These are phyloP conservation scores for Podospora sp. DNA, from an alignment of 495 filamentous ascomycete genomes.

Conservation along the genomic window DNA sequence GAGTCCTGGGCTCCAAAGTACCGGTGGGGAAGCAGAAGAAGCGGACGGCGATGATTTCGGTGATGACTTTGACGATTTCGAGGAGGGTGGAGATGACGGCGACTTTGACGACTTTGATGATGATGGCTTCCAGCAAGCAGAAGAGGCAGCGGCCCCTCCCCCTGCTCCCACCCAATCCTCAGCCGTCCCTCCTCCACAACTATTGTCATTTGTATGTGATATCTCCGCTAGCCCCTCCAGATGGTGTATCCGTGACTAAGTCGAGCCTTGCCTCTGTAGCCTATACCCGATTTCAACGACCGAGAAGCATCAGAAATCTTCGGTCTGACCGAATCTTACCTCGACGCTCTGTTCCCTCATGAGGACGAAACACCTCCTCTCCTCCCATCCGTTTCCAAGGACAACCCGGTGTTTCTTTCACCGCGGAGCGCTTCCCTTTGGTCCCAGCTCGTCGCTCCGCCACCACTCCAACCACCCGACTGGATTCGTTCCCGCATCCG, in stretches of 20 bases:
- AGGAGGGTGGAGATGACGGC: slow-evolving; percentile 71
- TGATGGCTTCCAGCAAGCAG: slow-evolving; percentile 74
- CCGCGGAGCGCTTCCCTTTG: slow-evolving; percentile 82
- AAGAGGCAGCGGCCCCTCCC: slow-evolving; percentile 50
- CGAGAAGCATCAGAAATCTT: slow-evolving; percentile 56
- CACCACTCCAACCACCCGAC: slow-evolving; percentile 92
- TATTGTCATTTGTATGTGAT: slow-evolving; percentile 49
- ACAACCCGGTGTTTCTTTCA: slow-evolving; percentile 66
- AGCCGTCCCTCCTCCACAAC: slow-evolving; percentile 40
- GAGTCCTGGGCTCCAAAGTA: slow-evolving; percentile 10
- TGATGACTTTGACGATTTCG: slow-evolving; percentile 97
- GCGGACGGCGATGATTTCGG: slow-evolving; percentile 55
- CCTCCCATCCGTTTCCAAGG: slow-evolving; percentile 43
- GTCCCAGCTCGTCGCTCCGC: slow-evolving; percentile 94
- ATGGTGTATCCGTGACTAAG: slow-evolving; percentile 13
- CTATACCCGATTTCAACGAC: slow-evolving; percentile 73
- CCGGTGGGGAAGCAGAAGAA: slow-evolving; percentile 3
- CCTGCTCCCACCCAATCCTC: slow-evolving; percentile 41
- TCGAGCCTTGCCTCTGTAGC: slow-evolving; percentile 41
- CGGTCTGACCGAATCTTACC: slow-evolving; percentile 54
- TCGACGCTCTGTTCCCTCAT: slow-evolving; percentile 60
- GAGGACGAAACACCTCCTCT: slow-evolving; percentile 54
- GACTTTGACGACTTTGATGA: slow-evolving; percentile 89
- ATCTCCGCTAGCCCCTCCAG: background rate
- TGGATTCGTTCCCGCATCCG: slow-evolving; percentile 98